Evolutionary conservation across 305 asterid species (phyloP), one percentile per base, ranked within the genome.

Genomic region (Ajuga reptans): DNA sequence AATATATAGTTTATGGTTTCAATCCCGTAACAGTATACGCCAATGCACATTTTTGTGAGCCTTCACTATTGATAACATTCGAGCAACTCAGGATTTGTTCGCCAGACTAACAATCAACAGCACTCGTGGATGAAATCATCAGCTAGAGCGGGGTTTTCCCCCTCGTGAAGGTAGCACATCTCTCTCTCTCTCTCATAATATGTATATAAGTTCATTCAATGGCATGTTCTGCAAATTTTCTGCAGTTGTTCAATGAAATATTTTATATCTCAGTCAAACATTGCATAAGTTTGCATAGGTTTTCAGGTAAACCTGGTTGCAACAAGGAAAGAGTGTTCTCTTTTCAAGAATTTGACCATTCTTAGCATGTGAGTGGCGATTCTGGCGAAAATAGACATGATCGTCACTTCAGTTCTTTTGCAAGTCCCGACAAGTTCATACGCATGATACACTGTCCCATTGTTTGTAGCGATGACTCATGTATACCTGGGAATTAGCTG

Each of bases 51-150:
- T 31, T 21, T 52, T 71, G 39, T 74, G 16, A 64, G 49, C 92
- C 94, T 89, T 89, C 12, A 89, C 86, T 52, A 18, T 29, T 45
- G 56, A 68, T 42, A 77, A 89, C 96, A 81, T 86, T 70, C 77
- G 74, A 14, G 84, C 80, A 61, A 81, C 86, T 75, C 86, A 84
- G 88, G 78, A 77, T 61, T 79, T 84, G 43, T 84, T 91, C 70
- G 78, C 86, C 72, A 70, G 76, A 71, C 76, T 89, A 73, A 76
- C 78, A 66, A 73, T 64, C 64, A 70, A 64, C 72, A 71, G 77
- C 76, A 42, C 39, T 58, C 69, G 66, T 29, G 69, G 80, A 72
- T 79, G 57, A 76, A 50, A 54, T 6, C 61, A 62, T 37, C 77
- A 39, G 63, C 74, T 66, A 21, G 49, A 55, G 69, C 57, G 42